phyloP scores from a whole-genome alignment of 345 rosid genomes.

The Linum trigynum region DNA sequence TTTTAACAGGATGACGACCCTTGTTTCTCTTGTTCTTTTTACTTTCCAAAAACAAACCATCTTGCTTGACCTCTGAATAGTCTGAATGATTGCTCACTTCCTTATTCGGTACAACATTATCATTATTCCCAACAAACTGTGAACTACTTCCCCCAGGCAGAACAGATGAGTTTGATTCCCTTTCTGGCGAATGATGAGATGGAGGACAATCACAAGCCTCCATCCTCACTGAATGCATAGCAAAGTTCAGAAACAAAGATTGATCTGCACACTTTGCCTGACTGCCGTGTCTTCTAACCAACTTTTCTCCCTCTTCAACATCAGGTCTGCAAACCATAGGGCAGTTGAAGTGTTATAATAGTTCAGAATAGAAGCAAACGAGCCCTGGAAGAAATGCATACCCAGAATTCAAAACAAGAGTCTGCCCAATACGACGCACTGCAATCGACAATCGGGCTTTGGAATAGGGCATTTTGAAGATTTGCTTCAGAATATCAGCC shows the following conservation, averaged over 20 bases:
- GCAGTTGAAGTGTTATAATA: slow-evolving; percentile 10
- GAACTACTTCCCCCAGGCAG: slow-evolving; percentile 45
- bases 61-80: slow-evolving; percentile 46
- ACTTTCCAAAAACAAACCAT: slow-evolving; percentile 45
- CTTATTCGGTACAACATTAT: slow-evolving; percentile 31
- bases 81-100: slow-evolving; percentile 30
- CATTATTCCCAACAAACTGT: slow-evolving; percentile 34
- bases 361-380: background rate
- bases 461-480: slow-evolving; percentile 91
- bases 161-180: slow-evolving; percentile 45
- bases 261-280: slow-evolving; percentile 83
- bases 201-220: slow-evolving; percentile 99
- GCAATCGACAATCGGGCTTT: slow-evolving; percentile 87
- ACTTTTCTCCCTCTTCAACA: slow-evolving; percentile 81
- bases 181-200: slow-evolving; percentile 39
- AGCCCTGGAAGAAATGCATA: slow-evolving; percentile 18
- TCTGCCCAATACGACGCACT: slow-evolving; percentile 83
- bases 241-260: slow-evolving; percentile 79
- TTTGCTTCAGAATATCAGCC: slow-evolving; percentile 81
- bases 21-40: slow-evolving; percentile 46
- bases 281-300: slow-evolving; percentile 61
- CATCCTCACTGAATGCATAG: slow-evolving; percentile 97
- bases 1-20: slow-evolving; percentile 40
- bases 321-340: slow-evolving; percentile 54
- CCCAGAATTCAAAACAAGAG: slow-evolving; percentile 87